These are phyloP conservation scores for Trametopsis cervina DNA, from an alignment of 768 basidiomycete genomes.

Conservation along the genomic window DNA sequence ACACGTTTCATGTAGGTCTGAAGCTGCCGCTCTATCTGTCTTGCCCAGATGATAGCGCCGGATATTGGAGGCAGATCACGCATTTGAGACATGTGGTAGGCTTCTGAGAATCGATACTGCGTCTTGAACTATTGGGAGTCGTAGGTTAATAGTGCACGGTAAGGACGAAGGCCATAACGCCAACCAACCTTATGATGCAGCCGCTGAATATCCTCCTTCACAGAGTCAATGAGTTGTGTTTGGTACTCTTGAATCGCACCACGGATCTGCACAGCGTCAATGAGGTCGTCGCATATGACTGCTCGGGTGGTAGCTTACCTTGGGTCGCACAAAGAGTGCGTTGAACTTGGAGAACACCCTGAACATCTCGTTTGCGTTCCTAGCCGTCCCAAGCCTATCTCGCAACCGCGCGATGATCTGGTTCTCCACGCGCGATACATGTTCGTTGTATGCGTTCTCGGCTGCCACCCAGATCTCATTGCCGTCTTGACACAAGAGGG, in stretches of 20 bases:
- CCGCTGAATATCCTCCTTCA: conserved; percentile 95
- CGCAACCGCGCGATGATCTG: conserved; percentile 93
- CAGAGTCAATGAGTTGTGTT: conserved; percentile 96
- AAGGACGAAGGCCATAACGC: not conserved
- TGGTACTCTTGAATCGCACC: conserved; percentile 99
- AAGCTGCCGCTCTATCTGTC: conserved; percentile 97
- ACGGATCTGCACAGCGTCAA: conserved; percentile 73
- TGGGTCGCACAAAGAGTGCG: conserved; percentile 90
- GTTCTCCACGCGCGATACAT: conserved; percentile 95
- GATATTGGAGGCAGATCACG: conserved; percentile 98
- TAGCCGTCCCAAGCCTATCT: conserved; percentile 87
- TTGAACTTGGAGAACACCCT: conserved; percentile 99
- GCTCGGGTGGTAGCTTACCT: no score
- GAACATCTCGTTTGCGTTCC: conserved; percentile 99
- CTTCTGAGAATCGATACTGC: conserved; percentile 91
- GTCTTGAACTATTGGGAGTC: conserved; percentile 69
- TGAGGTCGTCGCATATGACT: no score
- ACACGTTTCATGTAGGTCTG: conserved; percentile 98
- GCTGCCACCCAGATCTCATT: conserved; percentile 97
- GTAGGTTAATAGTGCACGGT: not conserved
- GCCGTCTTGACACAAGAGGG: conserved; percentile 53
- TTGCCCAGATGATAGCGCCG: conserved; percentile 96
- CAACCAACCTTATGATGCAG: conserved; percentile 78
- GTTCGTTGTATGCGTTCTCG: conserved; percentile 96
- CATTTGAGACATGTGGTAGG: conserved; percentile 98